These are phyloP conservation scores for Dicorynia guianensis DNA, from an alignment of 306 rosid species.

Conservation along the genomic window DNA sequence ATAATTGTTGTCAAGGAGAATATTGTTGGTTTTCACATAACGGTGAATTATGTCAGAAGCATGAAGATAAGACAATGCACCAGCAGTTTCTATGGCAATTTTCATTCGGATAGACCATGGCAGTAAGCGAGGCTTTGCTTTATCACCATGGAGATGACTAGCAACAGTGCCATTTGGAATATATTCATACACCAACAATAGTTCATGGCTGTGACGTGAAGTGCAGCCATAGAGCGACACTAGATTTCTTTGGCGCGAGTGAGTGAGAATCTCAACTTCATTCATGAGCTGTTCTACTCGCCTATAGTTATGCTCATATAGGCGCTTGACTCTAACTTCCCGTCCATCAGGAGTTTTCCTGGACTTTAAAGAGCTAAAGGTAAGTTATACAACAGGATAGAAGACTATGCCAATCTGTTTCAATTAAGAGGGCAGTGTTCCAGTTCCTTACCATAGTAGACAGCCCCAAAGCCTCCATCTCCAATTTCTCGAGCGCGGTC, in stretches of 20 bases:
- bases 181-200: slow-evolving; percentile 60
- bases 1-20: slow-evolving; percentile 52
- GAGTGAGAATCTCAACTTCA: slow-evolving; percentile 56
- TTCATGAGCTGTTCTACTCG: slow-evolving; percentile 24
- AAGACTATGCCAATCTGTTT: background rate
- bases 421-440: background rate
- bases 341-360: slow-evolving; percentile 61
- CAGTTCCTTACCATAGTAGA: background rate
- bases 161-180: slow-evolving; percentile 62
- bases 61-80: slow-evolving; percentile 57
- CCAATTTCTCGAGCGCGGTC: too few relatives aligned
- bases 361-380: background rate
- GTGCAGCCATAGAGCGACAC: slow-evolving; percentile 64
- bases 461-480: slow-evolving; percentile 11
- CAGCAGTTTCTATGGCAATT: slow-evolving; percentile 62
- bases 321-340: slow-evolving; percentile 66
- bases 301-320: slow-evolving; percentile 50
- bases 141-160: slow-evolving; percentile 58
- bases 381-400: background rate
- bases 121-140: slow-evolving; percentile 31
- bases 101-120: slow-evolving; percentile 53
- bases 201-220: slow-evolving; percentile 50
- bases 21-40: slow-evolving; percentile 66
- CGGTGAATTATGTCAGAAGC: slow-evolving; percentile 62
- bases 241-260: slow-evolving; percentile 52